Conservation (phyloP, 202 grass and related monocot genomes). For the Schoenoplectus triqueter region DNA sequence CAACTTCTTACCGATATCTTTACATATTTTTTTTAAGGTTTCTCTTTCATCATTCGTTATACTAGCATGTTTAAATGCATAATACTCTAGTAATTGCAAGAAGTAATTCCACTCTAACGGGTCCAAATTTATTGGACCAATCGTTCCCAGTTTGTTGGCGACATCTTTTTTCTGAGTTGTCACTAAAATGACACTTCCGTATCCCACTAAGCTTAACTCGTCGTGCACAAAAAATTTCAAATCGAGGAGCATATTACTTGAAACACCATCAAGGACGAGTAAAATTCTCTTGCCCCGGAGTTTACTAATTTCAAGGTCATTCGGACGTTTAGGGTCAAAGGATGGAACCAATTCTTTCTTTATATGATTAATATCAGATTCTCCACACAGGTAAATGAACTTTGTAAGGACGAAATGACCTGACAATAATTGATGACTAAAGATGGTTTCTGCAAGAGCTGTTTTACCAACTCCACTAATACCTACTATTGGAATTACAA, state of each 20-base stretch:
- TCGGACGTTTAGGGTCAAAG: not conserved
- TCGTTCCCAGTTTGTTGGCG: not conserved
- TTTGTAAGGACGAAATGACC: constrained; percentile 38
- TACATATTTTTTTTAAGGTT: constrained; percentile 39
- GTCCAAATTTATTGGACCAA: not conserved
- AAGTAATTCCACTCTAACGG: not conserved
- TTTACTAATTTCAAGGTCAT: not conserved
- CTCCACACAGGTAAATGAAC: constrained; percentile 49
- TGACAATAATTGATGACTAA: constrained; percentile 38
- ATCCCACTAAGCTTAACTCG: not conserved
- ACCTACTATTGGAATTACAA: constrained; percentile 50
- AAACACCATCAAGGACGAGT: not conserved
- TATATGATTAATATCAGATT: not conserved
- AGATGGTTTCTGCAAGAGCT: constrained; percentile 47
- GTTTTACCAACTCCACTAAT: constrained; percentile 60
- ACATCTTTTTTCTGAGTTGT: not conserved
- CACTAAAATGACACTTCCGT: not conserved
- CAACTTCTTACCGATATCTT: constrained; percentile 42
- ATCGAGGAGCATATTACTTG: not conserved
- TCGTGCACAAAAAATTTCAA: not conserved
- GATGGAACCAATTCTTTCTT: constrained; percentile 37
- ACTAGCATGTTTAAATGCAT: constrained; percentile 17
- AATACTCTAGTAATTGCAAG: not conserved
- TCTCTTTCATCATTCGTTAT: not conserved
- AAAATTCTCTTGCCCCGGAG: constrained; percentile 36